Evolutionary conservation across 2,329 filamentous ascomycete species (phyloP).

Genomic region (Clonostachys sp.): DNA sequence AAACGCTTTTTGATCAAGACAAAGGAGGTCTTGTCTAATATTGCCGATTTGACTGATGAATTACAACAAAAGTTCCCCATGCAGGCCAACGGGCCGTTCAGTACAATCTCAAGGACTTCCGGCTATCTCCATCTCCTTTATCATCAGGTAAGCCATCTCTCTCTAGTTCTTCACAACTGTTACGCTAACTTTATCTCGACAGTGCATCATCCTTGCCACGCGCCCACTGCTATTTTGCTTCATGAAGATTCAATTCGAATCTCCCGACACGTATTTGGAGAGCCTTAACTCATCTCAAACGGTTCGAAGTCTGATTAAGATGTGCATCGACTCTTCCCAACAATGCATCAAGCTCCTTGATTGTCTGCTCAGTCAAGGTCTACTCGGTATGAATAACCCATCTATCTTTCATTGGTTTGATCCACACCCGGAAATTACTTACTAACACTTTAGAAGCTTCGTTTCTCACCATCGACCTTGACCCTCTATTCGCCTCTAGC

Average conservation of each 20-base stretch:
- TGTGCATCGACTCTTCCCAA: constrained; percentile 25
- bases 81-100: constrained; percentile 14
- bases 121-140: constrained; percentile 23
- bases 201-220: constrained; percentile 25
- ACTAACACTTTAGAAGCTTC: constrained; percentile 31
- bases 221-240: constrained; percentile 22
- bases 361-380: constrained; percentile 34
- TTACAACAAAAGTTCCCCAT: constrained; percentile 20
- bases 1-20: constrained; percentile 21
- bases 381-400: constrained; percentile 30
- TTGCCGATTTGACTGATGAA: constrained; percentile 20
- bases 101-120: constrained; percentile 23
- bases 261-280: constrained; percentile 10
- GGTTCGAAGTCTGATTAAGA: constrained; percentile 22
- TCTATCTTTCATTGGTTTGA: neutral
- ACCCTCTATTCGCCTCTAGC: constrained; percentile 35
- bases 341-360: constrained; percentile 30
- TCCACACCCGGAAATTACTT: neutral
- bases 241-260: constrained; percentile 21
- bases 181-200: neutral
- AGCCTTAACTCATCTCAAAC: constrained; percentile 30
- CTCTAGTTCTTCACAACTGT: too few relatives aligned
- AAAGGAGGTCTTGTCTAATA: constrained; percentile 17
- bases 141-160: constrained; percentile 16
- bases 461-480: constrained; percentile 36